Conservation (phyloP, 768 basidiomycete species). For the Cyathus striatus region DNA sequence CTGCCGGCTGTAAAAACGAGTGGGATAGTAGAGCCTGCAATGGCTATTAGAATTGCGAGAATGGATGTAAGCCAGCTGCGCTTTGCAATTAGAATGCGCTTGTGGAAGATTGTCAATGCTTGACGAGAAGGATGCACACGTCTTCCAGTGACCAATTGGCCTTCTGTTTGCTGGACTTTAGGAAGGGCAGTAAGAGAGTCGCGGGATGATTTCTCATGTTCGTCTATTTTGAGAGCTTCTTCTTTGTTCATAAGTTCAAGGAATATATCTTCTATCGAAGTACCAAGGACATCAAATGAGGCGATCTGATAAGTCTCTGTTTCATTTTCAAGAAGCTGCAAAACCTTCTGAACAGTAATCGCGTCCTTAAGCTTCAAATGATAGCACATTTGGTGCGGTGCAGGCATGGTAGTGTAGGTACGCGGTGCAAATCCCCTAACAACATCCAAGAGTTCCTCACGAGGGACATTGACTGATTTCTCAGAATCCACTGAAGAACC, state of each 20-base stretch:
- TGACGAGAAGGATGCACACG: slow-evolving; percentile 54
- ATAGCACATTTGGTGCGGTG: slow-evolving; percentile 42
- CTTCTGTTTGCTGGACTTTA: slow-evolving; percentile 10
- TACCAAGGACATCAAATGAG: slow-evolving; percentile 65
- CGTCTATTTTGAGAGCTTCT: slow-evolving; percentile 17
- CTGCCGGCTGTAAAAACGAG: slow-evolving; percentile 55
- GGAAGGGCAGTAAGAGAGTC: slow-evolving; percentile 13
- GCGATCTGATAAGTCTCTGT: slow-evolving; percentile 28
- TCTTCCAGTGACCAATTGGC: slow-evolving; percentile 48
- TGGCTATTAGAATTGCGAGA: slow-evolving; percentile 46
- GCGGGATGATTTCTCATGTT: slow-evolving; percentile 11
- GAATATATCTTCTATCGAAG: slow-evolving; percentile 81
- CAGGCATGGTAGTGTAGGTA: slow-evolving; percentile 33
- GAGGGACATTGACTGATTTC: slow-evolving; percentile 16
- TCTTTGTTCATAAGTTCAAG: slow-evolving; percentile 59
- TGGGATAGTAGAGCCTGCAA: slow-evolving; percentile 64
- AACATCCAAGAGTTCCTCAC: slow-evolving; percentile 28
- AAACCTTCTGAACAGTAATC: slow-evolving; percentile 44
- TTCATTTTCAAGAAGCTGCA: slow-evolving; percentile 48
- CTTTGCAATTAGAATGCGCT: slow-evolving; percentile 57
- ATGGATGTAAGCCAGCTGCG: slow-evolving; percentile 66
- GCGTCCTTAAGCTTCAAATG: slow-evolving; percentile 62
- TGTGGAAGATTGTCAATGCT: slow-evolving; percentile 69
- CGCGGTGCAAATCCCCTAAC: slow-evolving; percentile 43
- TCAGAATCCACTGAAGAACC: slow-evolving; percentile 15